These are phyloP conservation scores for Salix brachista DNA, from an alignment of 345 rosid genomes.

Conservation along the genomic window DNA sequence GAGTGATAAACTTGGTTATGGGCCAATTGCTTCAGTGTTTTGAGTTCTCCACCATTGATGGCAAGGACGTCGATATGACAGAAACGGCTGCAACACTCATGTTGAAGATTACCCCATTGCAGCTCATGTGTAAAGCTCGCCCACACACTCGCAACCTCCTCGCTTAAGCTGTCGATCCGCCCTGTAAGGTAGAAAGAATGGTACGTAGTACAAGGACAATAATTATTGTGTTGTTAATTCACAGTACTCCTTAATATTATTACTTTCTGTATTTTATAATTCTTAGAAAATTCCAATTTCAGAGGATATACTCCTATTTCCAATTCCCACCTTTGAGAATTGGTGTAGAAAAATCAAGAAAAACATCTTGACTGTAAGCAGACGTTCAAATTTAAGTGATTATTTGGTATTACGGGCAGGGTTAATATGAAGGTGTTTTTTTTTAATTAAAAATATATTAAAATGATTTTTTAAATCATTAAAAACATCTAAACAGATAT, in stretches of 20 bases:
- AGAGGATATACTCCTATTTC: too few relatives aligned
- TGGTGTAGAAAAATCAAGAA: too few relatives aligned
- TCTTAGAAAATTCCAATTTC: neutral
- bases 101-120: slow-evolving; percentile 7
- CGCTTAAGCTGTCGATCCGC: neutral
- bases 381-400: too few relatives aligned
- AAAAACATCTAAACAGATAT: too few relatives aligned
- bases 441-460: too few relatives aligned
- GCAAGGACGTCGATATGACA: slow-evolving; percentile 20
- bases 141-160: neutral
- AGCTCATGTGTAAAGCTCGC: slow-evolving; percentile 3
- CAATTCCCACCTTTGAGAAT: too few relatives aligned
- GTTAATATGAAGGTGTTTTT: too few relatives aligned
- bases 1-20: slow-evolving; percentile 12
- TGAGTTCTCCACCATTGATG: slow-evolving; percentile 19
- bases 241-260: too few relatives aligned
- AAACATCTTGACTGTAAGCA: too few relatives aligned
- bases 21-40: slow-evolving; percentile 30
- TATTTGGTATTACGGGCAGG: too few relatives aligned
- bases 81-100: slow-evolving; percentile 7
- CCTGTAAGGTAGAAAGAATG: neutral
- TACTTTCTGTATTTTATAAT: neutral
- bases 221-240: neutral
- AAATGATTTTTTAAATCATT: too few relatives aligned
- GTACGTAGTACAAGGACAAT: neutral